These are phyloP conservation scores for Monosporascus sp. DNA, from an alignment of 2,329 filamentous ascomycete species.

Conservation along the genomic window DNA sequence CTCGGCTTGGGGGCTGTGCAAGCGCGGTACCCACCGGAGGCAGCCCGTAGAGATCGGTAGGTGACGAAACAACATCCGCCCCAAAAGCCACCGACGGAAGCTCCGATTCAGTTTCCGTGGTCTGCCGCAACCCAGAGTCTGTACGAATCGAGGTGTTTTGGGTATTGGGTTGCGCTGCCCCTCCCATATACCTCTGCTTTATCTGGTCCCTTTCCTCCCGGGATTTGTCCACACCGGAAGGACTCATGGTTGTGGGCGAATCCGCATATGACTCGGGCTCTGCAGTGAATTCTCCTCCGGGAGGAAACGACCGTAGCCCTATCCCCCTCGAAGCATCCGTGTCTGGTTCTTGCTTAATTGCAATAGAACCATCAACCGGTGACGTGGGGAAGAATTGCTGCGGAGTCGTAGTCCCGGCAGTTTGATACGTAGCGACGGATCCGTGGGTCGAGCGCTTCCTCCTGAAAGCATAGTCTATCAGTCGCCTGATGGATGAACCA, in stretches of 20 bases:
- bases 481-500: conserved; percentile 21
- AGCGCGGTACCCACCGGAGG: conserved; percentile 22
- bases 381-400: conserved; percentile 16
- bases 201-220: too few species aligned
- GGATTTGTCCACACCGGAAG: too few species aligned
- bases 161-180: conserved; percentile 17
- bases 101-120: conserved; percentile 22
- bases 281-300: conserved; percentile 14
- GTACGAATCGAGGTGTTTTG: conserved; percentile 15
- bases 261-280: conserved; percentile 16
- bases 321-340: conserved; percentile 7
- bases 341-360: conserved; percentile 16
- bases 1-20: conserved; percentile 18
- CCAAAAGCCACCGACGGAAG: conserved; percentile 23
- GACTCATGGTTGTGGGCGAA: conserved; percentile 4
- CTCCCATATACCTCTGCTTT: conserved; percentile 10
- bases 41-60: conserved; percentile 23
- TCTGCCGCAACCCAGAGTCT: conserved; percentile 20
- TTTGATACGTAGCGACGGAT: conserved; percentile 14
- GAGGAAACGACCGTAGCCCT: conserved; percentile 5
- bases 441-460: conserved; percentile 25
- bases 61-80: conserved; percentile 2
- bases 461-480: conserved; percentile 20
- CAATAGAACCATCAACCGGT: conserved; percentile 12
- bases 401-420: conserved; percentile 13